These are phyloP conservation scores for Chlorella sp. DNA, from an alignment of 139 green algal species.

Conservation along the genomic window DNA sequence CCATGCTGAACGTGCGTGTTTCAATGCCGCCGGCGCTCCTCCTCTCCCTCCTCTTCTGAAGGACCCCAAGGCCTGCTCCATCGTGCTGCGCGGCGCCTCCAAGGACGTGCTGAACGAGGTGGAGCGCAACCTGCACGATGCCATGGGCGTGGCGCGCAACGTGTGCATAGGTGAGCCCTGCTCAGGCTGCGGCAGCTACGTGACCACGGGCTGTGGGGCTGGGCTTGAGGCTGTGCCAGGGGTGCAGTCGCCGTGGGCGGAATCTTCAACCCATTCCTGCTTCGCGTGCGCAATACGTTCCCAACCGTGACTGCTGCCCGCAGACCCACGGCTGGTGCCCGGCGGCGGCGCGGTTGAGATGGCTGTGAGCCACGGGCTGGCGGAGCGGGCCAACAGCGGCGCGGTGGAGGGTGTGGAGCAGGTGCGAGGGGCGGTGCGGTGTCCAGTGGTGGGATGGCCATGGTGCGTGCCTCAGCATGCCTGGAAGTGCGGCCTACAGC, in stretches of 20 bases:
- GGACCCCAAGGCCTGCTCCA: slow-evolving; percentile 96
- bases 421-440: slow-evolving; percentile 7
- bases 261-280: neutral
- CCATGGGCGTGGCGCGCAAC: slow-evolving; percentile 98
- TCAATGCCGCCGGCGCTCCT: too few species aligned
- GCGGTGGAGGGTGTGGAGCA: slow-evolving; percentile 63
- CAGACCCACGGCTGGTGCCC: slow-evolving; percentile 86
- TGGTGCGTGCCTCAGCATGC: neutral
- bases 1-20: too few species aligned
- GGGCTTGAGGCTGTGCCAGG: too few species aligned
- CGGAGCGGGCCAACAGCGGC: slow-evolving; percentile 56
- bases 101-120: slow-evolving; percentile 98
- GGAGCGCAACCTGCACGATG: slow-evolving; percentile 93
- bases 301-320: neutral
- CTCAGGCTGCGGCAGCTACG: neutral
- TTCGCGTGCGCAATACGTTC: neutral
- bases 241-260: too few species aligned
- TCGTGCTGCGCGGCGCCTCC: slow-evolving; percentile 86
- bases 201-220: too few species aligned
- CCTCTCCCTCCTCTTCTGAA: neutral
- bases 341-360: slow-evolving; percentile 98
- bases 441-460: neutral
- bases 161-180: slow-evolving; percentile 63
- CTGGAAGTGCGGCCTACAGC: too few species aligned
- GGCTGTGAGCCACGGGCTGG: slow-evolving; percentile 79